Evolutionary conservation across 768 basidiomycete genomes (phyloP), one percentile per base, ranked within the genome.

Genomic region (Auricularia cornea): DNA sequence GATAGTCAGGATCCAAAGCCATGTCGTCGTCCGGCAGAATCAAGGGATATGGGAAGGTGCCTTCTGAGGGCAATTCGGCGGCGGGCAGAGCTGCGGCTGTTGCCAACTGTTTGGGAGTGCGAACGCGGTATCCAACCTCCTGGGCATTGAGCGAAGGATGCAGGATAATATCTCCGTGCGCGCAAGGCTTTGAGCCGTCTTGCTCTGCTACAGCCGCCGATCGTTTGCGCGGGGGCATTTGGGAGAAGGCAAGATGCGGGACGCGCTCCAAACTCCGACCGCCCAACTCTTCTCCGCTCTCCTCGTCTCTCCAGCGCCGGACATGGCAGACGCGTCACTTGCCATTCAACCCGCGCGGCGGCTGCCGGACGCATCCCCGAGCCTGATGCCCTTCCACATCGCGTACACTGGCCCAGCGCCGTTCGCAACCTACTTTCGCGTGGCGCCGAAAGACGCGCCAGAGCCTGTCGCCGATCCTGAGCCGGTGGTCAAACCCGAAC

Each of bases 341-440:
- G 23, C 26, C 26, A 57, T 57, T 26, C 16, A 57, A 18, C 63
- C 60, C 41, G 48, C 61, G 16, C 52, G 61, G 28, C 35, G 69
- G 18, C 67, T 82, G 11, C 70, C 75, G n/a, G 63, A 66, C 71
- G 84, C 82, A 57, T 77, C 74, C 2, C 90, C 89, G 1, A 80
- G 86, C 70, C 79, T 94, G 32, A 91, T 94, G 89, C 92, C 92
- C 3, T 94, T 94, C 66, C 84, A 88, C 67, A 85, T 93, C 57
- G 74, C 79, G 14, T 84, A 91, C 72, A 77, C 80, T 11, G 92
- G 92, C 0, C 80, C 81, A 23, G 90, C 91, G 1, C 84, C 86
- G 4, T 77, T 93, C 20, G 87, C 87, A 3, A 86, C 87, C 4
- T 94, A 86, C 72, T 85, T 93, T 72, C 81, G 80, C 54, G 78